A percentile compares a stretch with the other conserved stretches of the same genome.
These are phyloP conservation scores for Lactarius psammicola DNA, from an alignment of 768 basidiomycete species.

Conservation along the genomic window DNA sequence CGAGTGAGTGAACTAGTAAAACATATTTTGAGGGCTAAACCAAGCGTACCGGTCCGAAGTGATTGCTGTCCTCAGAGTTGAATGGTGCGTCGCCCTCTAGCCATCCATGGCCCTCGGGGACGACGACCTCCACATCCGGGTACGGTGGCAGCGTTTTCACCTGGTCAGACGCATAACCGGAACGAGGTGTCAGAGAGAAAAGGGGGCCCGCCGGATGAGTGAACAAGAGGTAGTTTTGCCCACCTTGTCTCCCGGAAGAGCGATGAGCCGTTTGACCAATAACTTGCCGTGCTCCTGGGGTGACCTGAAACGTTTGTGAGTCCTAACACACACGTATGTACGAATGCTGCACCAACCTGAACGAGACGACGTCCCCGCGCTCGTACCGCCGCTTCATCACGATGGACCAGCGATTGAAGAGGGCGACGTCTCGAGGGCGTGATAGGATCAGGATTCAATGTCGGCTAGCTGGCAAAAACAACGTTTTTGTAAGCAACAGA, in stretches of 20 bases:
- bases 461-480: constrained; percentile 26
- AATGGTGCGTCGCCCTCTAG: constrained; percentile 27
- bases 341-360: constrained; percentile 4
- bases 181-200: not conserved
- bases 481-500: not conserved
- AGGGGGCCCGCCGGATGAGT: not conserved
- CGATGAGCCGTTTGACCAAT: constrained; percentile 26
- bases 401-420: constrained; percentile 27
- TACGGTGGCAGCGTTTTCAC: constrained; percentile 30
- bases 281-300: constrained; percentile 23
- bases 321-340: not conserved
- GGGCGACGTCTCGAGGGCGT: constrained; percentile 21
- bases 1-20: not conserved
- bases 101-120: constrained; percentile 26
- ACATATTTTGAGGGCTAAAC: too few relatives aligned
- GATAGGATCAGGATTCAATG: constrained; percentile 27
- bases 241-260: constrained; percentile 28
- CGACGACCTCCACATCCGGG: constrained; percentile 21
- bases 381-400: constrained; percentile 17
- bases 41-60: constrained; percentile 27
- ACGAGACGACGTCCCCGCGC: constrained; percentile 27
- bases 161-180: constrained; percentile 3
- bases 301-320: constrained; percentile 15
- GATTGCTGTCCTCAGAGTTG: constrained; percentile 31
- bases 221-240: not conserved